Evolutionary conservation across 1,284 basidiomycete species (phyloP), one percentile per base, ranked within the genome.

Genomic region (Sanghuangporus weigelae): DNA sequence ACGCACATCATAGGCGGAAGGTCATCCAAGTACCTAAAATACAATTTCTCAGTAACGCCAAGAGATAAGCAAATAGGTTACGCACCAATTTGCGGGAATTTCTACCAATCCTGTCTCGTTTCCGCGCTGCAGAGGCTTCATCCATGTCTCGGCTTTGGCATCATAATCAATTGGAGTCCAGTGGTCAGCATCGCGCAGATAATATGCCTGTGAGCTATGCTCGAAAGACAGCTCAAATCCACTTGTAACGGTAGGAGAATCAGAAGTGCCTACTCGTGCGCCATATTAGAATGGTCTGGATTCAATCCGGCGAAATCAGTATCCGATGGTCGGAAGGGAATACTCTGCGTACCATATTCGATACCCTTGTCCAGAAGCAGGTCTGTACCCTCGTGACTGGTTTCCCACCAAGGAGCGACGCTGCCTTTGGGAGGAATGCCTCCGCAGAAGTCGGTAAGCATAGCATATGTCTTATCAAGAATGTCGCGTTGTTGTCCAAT

Each of bases 361-460:
- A 93, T 86, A 0, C 90, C 90, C 69, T 89, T 88, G 23, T 88
- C 84, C 16, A 91, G 79, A 19, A 92, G 75, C 35, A 92, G 76
- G n/a, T 84, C 75, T 0, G 83, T 85, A 1, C 85, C 85, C 72
- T 90, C 89, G 64, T 82, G 83, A 74, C 83, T 87, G 1, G 83
- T 85, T 72, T 93, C 90, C 88, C 89, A 93, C 88, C 89, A 92
- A 0, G 89, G 87, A 8, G 89, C 88, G 40, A 91, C 87, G 62
- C 79, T 78, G 14, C 86, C 84, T 70, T 84, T 83, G 0, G 90
- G 90, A 16, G 87, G 79, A 26, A 84, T 76, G n/a, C 84, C 84
- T 62, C 84, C 78, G 70, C 85, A 87, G 72, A 93, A 92, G 6
- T 82, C 77, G 3, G 89, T 90, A 58, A 92, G 75, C 38, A 88